phyloP scores from a whole-genome alignment of 2,329 filamentous ascomycete genomes.

The Hawksworthiomyces lignivorus region DNA sequence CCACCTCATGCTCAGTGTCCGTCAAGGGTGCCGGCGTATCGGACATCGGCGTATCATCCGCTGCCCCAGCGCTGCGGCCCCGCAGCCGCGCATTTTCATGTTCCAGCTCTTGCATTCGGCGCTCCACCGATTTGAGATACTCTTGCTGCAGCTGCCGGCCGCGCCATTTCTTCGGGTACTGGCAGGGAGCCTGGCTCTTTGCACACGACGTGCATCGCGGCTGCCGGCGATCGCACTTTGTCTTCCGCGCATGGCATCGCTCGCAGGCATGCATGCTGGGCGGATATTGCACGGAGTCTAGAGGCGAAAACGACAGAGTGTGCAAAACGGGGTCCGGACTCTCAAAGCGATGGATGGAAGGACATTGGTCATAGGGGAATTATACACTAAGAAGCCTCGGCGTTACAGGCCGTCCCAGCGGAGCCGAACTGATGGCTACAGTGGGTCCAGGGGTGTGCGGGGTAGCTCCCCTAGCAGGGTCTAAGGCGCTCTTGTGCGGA shows the following conservation, averaged over 20 bases:
- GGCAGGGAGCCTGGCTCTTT: slow-evolving; percentile 3
- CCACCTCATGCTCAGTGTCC: neutral
- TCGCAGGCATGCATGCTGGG: slow-evolving; percentile 5
- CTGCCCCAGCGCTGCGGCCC: neutral
- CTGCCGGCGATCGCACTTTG: slow-evolving; percentile 4
- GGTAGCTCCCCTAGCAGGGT: no score
- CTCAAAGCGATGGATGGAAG: no score
- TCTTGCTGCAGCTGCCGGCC: slow-evolving; percentile 6
- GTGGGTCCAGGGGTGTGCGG: no score
- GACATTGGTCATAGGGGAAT: neutral
- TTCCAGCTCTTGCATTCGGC: slow-evolving; percentile 5
- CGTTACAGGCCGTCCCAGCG: neutral
- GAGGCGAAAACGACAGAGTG: no score
- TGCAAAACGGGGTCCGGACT: no score
- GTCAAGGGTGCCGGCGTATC: neutral
- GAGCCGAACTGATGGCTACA: neutral
- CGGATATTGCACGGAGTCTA: no score
- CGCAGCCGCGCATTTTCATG: slow-evolving; percentile 3
- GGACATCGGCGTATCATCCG: slow-evolving; percentile 2
- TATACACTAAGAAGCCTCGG: neutral
- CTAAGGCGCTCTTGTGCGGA: no score
- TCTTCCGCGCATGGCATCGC: slow-evolving; percentile 6
- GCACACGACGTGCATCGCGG: slow-evolving; percentile 4
- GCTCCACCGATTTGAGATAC: slow-evolving; percentile 5
- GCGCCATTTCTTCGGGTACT: slow-evolving; percentile 6